Base-by-base conservation (phyloP, 495 filamentous ascomycete species). In the Cladorrhinum samala region DNA sequence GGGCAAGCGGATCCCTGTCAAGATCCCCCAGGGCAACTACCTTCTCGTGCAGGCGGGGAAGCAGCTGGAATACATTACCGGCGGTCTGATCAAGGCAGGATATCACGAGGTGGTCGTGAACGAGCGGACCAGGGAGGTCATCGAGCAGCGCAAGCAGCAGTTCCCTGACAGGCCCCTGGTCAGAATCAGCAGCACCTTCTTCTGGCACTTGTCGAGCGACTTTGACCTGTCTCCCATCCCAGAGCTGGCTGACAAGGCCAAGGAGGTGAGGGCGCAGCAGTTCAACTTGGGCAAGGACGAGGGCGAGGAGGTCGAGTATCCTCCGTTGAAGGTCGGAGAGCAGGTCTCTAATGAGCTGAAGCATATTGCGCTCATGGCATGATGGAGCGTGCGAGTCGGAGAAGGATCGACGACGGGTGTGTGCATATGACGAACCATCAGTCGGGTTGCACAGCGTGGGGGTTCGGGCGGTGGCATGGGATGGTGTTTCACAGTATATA, bases 71-170 rank as follows among this genome's bases (percentile, higher is more conserved):
- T 69, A 78, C 63, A 62, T 74, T 27, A 76, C 74, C 0, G 74
- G 74, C 55, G 75, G 75, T 2, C 66, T 78, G 16, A 68, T 78
- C 55, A 78, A 78, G 62, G 75, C 75, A 16, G 75, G 75, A 13
- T 78, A 68, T 64, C 75, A 78, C 68, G 75, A 78, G 67, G 75
- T 78, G 1, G 73, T 78, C 18, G 75, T 78, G 52, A 78, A 72
- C 66, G 66, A 72, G 24, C 38, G 49, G 46, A 78, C 75, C 9
- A 43, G 73, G 8, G 46, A 55, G n/a, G 62, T 66, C 13, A 64
- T 77, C 18, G 63, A 65, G 24, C 39, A 56, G 38, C 70, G 75
- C 20, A 56, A 50, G 20, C 30, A 38, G n/a, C 54, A 67, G 6
- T 49, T 66, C 1, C 71, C 73, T 0, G 68, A 72, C 4, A 61